These are phyloP conservation scores for Pseudozyma hubeiensis DNA, from an alignment of 1,284 basidiomycete species.

Conservation along the genomic window DNA sequence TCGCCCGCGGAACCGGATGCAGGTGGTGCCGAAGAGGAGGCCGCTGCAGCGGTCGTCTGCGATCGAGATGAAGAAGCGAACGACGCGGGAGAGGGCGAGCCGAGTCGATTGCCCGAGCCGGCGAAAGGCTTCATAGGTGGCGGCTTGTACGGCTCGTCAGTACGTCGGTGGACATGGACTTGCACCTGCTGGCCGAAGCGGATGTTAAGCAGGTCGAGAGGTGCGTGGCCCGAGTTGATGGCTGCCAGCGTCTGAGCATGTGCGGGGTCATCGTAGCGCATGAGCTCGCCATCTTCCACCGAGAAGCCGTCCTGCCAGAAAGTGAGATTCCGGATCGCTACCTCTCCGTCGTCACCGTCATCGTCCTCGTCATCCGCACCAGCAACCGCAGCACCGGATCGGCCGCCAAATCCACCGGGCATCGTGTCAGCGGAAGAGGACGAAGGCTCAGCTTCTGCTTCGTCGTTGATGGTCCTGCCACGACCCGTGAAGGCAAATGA, in stretches of 20 bases:
- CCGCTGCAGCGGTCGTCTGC: constrained; percentile 45
- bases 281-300: constrained; percentile 87
- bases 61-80: constrained; percentile 31
- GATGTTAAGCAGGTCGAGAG: constrained; percentile 82
- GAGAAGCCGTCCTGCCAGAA: constrained; percentile 97
- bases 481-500: constrained; percentile 47
- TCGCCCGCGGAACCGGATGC: constrained; percentile 3
- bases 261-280: constrained; percentile 84
- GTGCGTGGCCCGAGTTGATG: constrained; percentile 85
- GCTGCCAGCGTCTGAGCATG: constrained; percentile 80
- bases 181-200: constrained; percentile 84
- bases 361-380: constrained; percentile 64
- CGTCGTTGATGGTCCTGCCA: constrained; percentile 51
- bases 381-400: constrained; percentile 5
- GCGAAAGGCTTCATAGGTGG: constrained; percentile 74
- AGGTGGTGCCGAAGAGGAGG: constrained; percentile 9
- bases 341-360: constrained; percentile 72
- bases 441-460: constrained; percentile 24
- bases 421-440: constrained; percentile 25
- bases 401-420: constrained; percentile 30
- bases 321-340: constrained; percentile 80
- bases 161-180: constrained; percentile 81
- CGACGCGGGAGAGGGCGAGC: constrained; percentile 69
- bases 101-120: constrained; percentile 85
- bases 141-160: constrained; percentile 79